Percentiles rank a stretch among this genome's conserved stretches.
phyloP scores from a whole-genome alignment of 2,329 filamentous ascomycete species.

The Pseudocercospora crystallina region DNA sequence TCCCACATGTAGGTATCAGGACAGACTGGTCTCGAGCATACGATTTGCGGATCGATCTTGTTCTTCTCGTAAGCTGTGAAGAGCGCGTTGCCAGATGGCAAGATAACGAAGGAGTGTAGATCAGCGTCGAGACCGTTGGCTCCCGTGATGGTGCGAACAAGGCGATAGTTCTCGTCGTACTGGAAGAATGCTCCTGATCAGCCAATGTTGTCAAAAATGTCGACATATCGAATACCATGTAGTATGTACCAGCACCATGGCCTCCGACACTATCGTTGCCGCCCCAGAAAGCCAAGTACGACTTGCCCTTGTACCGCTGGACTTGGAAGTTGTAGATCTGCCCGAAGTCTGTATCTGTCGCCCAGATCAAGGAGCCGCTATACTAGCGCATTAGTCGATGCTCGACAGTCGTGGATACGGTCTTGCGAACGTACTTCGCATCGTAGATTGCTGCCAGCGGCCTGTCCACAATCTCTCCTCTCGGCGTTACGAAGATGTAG shows the following conservation, averaged over 20 bases:
- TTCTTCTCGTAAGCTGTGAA: constrained; percentile 40
- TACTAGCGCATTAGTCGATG: background rate
- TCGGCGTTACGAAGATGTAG: constrained; percentile 28
- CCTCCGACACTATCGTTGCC: constrained; percentile 47
- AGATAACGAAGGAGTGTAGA: constrained; percentile 45
- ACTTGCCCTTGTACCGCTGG: constrained; percentile 44
- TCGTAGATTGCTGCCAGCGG: constrained; percentile 20
- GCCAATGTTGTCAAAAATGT: background rate
- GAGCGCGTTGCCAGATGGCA: constrained; percentile 40
- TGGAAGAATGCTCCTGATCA: constrained; percentile 2
- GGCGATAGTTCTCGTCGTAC: constrained; percentile 30
- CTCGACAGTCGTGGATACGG: no score
- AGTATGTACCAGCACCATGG: constrained; percentile 48
- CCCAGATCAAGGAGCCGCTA: constrained; percentile 28
- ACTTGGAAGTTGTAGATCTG: constrained; percentile 49
- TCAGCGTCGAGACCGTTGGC: constrained; percentile 39
- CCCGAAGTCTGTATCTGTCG: constrained; percentile 20
- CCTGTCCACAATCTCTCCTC: constrained; percentile 22
- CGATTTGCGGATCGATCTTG: constrained; percentile 11
- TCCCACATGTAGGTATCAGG: constrained; percentile 33
- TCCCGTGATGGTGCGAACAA: constrained; percentile 39
- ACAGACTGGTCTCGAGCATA: background rate
- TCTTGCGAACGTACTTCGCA: constrained; percentile 13
- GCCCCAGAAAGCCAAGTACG: constrained; percentile 51
- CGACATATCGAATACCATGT: constrained; percentile 45